Evolutionary conservation across 2,329 filamentous ascomycete genomes (phyloP).

Genomic region (Elsinoe batatas): DNA sequence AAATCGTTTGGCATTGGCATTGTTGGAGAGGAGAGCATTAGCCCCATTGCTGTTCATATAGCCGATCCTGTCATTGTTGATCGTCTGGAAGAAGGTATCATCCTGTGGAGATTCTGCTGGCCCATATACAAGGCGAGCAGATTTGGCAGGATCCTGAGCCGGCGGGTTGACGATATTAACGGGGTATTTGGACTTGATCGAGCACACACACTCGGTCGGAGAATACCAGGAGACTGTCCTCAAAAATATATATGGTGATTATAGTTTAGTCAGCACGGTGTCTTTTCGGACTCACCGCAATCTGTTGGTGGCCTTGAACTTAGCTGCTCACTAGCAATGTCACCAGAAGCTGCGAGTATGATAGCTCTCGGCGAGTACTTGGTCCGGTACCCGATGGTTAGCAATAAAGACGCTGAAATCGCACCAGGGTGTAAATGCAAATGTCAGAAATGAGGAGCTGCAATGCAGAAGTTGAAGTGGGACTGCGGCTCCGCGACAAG

Average conservation of each 20-base stretch:
- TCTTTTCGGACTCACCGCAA: too few relatives aligned
- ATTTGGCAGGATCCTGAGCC: not conserved
- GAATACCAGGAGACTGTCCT: not conserved
- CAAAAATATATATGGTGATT: not conserved
- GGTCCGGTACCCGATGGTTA: too few relatives aligned
- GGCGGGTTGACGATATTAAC: not conserved
- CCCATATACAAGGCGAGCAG: conserved; percentile 28
- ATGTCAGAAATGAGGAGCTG: not conserved
- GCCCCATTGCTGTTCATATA: not conserved
- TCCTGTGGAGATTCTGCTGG: conserved; percentile 25
- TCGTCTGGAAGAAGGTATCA: conserved; percentile 21
- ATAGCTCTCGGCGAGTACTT: too few relatives aligned
- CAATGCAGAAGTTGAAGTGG: too few relatives aligned
- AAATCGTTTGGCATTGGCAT: not conserved
- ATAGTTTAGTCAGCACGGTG: not conserved
- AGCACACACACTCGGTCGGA: too few relatives aligned
- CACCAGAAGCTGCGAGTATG: too few relatives aligned
- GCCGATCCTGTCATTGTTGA: conserved; percentile 5
- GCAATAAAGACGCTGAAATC: too few relatives aligned
- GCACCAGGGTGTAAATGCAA: too few relatives aligned
- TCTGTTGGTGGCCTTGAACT: too few relatives aligned
- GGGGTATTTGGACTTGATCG: not conserved
- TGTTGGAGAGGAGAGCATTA: not conserved
- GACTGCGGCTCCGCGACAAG: not conserved
- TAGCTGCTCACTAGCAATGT: too few relatives aligned